A percentile compares a stretch with the other conserved stretches of the same genome.
Conservation (phyloP, 306 rosid genomes). For the Delonix regia region DNA sequence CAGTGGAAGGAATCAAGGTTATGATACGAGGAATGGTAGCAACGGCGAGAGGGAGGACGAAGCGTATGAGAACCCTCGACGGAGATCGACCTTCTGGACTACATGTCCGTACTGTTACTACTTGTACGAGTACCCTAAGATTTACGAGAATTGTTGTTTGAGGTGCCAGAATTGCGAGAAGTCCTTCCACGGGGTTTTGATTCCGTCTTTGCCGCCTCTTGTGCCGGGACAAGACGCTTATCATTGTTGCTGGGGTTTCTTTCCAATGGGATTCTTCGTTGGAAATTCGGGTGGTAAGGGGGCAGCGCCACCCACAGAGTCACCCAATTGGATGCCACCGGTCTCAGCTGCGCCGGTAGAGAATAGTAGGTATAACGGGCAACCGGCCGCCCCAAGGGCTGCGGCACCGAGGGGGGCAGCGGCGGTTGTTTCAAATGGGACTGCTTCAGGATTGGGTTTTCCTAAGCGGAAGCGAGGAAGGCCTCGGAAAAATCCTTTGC, state of each 20-base stretch:
- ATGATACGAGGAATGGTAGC: background rate
- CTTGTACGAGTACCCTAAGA: constrained; percentile 79
- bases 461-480: constrained; percentile 67
- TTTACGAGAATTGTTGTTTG: constrained; percentile 74
- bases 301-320: background rate
- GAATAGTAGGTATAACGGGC: constrained; percentile 25
- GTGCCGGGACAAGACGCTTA: constrained; percentile 87
- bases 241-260: constrained; percentile 91
- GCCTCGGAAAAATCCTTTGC: constrained; percentile 59
- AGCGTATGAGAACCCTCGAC: constrained; percentile 36
- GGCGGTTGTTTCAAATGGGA: constrained; percentile 34
- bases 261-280: constrained; percentile 71
- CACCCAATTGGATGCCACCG: constrained; percentile 80
- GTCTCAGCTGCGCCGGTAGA: constrained; percentile 33
- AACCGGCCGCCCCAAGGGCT: background rate
- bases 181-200: constrained; percentile 66
- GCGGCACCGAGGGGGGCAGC: background rate
- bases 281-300: constrained; percentile 47
- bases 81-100: constrained; percentile 78
- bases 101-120: constrained; percentile 89
- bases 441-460: background rate
- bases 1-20: background rate
- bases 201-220: constrained; percentile 67
- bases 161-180: constrained; percentile 79
- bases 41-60: constrained; percentile 26